Base-by-base conservation (phyloP, 2,329 filamentous ascomycete species). In the Cyclaneusma minus region DNA sequence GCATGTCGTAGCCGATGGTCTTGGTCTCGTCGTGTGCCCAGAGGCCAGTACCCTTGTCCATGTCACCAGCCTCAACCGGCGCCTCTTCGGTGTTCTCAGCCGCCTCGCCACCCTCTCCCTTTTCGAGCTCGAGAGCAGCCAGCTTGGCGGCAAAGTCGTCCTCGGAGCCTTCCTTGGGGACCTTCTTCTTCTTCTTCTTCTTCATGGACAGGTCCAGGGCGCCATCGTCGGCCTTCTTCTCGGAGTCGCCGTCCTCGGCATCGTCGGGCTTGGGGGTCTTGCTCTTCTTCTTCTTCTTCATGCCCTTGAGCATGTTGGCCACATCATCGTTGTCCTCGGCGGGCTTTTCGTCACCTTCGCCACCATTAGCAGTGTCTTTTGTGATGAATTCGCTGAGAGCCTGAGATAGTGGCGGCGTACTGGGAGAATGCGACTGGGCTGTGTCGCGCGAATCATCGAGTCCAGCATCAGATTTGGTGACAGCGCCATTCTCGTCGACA, bases 211-310 rank as follows among this genome's bases (percentile, higher is more conserved):
- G 41, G 34, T 66, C 61, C 22, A 56, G 50, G 19, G 56, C 56
- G 18, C 60, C 56, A 28, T 63, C 62, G 23, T 57, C 56, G 27
- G 51, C 50, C 23, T 49, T 58, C 27, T 51, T 54, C 6, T 50
- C 44, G 36, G 50, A 50, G 38, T 61, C 53, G 41, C 60, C 39
- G 40, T 76, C 82, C 34, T 70, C 64, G 28, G 71, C 61, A 35
- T 72, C 64, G 30, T 69, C 58, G 31, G 70, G 56, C 50, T 66
- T 71, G 39, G 62, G 65, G 39, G 58, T 56, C 47, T 76, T 78
- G 60, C 77, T 85, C 62, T 92, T 94, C 64, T 94, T 95, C 57
- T 84, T 83, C 55, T 83, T 83, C 50, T 75, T 71, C 33, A 79
- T 60, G 25, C 67, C 66, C 48, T 70, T 74, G 51, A 77, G 71